These are phyloP conservation scores for Skeletonema tropicum DNA, from an alignment of 108 stramenopile genomes.

Conservation along the genomic window DNA sequence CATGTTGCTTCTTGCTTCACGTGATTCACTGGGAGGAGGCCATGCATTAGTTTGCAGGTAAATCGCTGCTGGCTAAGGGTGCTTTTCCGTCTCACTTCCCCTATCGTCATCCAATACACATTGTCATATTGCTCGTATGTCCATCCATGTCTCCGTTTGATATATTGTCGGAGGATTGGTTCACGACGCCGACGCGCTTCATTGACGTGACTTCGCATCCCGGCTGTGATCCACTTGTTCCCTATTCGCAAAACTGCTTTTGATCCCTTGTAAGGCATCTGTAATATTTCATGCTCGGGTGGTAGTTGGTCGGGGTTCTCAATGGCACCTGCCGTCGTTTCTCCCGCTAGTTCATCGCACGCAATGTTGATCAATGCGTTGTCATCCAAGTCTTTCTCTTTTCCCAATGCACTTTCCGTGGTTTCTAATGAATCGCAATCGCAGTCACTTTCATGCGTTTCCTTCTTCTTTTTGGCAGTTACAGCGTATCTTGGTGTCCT, in stretches of 20 bases:
- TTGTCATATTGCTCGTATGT: not conserved
- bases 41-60: not conserved
- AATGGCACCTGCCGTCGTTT: not conserved
- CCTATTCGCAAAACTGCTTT: not conserved
- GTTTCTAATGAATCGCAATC: not conserved
- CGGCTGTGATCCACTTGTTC: not conserved
- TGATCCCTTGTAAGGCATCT: not conserved
- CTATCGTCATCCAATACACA: not conserved
- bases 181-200: not conserved
- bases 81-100: not conserved
- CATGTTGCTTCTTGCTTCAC: not conserved
- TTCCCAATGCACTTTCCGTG: not conserved
- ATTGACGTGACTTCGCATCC: not conserved
- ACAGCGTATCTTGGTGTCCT: constrained; percentile 12
- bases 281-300: not conserved
- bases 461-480: not conserved
- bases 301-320: not conserved
- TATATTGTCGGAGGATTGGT: not conserved
- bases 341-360: not conserved
- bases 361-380: not conserved
- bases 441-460: not conserved
- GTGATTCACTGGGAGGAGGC: not conserved
- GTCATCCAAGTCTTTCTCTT: not conserved
- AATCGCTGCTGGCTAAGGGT: not conserved
- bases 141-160: not conserved